Percentiles rank a stretch among this genome's conserved stretches.
Conservation (phyloP, 352 stramenopile species). For the Pythium dissotocum region DNA sequence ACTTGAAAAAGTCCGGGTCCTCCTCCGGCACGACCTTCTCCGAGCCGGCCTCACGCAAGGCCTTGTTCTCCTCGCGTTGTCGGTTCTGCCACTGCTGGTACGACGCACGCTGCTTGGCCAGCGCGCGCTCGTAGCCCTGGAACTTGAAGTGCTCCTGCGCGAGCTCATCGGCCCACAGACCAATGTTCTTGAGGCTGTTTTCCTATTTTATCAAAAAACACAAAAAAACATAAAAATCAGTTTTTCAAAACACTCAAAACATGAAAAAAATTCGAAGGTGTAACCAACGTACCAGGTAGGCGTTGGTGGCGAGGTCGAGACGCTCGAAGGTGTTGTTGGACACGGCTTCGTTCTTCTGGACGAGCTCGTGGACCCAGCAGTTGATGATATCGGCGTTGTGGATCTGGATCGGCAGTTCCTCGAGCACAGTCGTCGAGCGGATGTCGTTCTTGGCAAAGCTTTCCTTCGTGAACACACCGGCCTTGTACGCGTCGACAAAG, state of each 20-base stretch:
- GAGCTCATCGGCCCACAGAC: slow-evolving; percentile 97
- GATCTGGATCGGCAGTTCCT: slow-evolving; percentile 96
- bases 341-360: slow-evolving; percentile 52
- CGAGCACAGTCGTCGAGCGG: slow-evolving; percentile 90
- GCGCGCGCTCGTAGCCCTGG: slow-evolving; percentile 85
- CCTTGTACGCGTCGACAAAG: slow-evolving; percentile 92
- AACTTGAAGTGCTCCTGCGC: slow-evolving; percentile 95
- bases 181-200: slow-evolving; percentile 98
- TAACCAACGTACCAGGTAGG: slow-evolving; percentile 73
- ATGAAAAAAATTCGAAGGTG: not conserved
- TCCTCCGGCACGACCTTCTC: slow-evolving; percentile 79
- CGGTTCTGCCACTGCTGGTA: slow-evolving; percentile 87
- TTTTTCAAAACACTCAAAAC: not conserved
- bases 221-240: slow-evolving; percentile 23
- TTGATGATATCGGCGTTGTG: slow-evolving; percentile 94
- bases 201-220: slow-evolving; percentile 41
- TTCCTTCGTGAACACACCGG: slow-evolving; percentile 79
- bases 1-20: slow-evolving; percentile 87
- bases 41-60: slow-evolving; percentile 67
- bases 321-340: slow-evolving; percentile 91
- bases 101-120: slow-evolving; percentile 81
- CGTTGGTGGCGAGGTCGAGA: slow-evolving; percentile 95
- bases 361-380: slow-evolving; percentile 93
- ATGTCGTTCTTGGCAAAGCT: slow-evolving; percentile 85
- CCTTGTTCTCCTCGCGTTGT: slow-evolving; percentile 90